Conservation (phyloP, 192 early-diverging fungal genomes). For the Gryganskiella cystojenkinii region DNA sequence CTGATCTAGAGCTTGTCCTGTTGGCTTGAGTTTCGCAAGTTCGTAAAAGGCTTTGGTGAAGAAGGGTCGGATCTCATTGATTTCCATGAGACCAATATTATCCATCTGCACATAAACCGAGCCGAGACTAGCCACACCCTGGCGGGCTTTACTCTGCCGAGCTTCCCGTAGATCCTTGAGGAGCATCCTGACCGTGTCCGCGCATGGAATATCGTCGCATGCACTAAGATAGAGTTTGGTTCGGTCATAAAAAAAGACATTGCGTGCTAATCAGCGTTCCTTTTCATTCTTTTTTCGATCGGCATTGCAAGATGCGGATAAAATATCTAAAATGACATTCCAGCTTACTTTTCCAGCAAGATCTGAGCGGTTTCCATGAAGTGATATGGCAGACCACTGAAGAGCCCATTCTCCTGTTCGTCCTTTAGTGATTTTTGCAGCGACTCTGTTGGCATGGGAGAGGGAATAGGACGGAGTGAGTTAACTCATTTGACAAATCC, state of each 20-base stretch:
- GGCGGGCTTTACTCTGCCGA: slow-evolving; percentile 81
- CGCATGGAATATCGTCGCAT: slow-evolving; percentile 83
- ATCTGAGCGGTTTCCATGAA: slow-evolving; percentile 87
- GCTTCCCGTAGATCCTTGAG: slow-evolving; percentile 88
- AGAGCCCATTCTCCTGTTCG: slow-evolving; percentile 72
- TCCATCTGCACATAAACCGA: slow-evolving; percentile 82
- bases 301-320: background rate
- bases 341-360: slow-evolving; percentile 75
- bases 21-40: slow-evolving; percentile 59
- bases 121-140: slow-evolving; percentile 75
- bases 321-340: background rate
- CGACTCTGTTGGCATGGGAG: slow-evolving; percentile 58
- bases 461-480: background rate
- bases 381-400: slow-evolving; percentile 79
- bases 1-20: slow-evolving; percentile 5
- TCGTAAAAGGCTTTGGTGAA: slow-evolving; percentile 85
- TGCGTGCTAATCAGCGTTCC: background rate
- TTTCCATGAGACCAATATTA: slow-evolving; percentile 85
- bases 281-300: no score
- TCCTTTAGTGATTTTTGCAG: slow-evolving; percentile 70
- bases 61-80: slow-evolving; percentile 95
- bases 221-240: slow-evolving; percentile 72
- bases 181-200: slow-evolving; percentile 76
- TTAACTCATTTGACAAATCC: background rate
- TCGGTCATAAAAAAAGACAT: background rate